A percentile compares a stretch with the other conserved stretches of the same genome.
Evolutionary conservation across 768 basidiomycete species (phyloP).

Genomic region (Russula sp.): DNA sequence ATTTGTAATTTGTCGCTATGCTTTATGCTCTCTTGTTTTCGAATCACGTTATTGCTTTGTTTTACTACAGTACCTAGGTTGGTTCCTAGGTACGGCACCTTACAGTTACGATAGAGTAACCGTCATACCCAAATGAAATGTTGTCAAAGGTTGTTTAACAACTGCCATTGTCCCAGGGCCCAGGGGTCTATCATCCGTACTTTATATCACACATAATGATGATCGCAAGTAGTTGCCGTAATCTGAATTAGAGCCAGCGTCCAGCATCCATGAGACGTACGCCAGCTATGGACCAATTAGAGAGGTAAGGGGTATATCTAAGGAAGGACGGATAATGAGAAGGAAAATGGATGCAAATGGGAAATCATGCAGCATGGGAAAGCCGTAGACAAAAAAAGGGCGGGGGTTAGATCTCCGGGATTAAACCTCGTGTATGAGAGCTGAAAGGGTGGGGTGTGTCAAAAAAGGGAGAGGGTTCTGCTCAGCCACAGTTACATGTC

Average conservation of each 20-base stretch:
- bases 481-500: constrained; percentile 71
- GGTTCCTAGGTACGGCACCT: constrained; percentile 2
- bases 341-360: background rate
- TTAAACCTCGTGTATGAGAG: constrained; percentile 19
- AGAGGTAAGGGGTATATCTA: constrained; percentile 27
- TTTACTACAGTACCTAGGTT: background rate
- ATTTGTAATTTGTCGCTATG: background rate
- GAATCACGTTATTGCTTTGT: background rate
- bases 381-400: background rate
- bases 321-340: constrained; percentile 17
- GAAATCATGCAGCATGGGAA: constrained; percentile 10
- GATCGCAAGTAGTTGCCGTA: constrained; percentile 3
- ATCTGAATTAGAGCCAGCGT: constrained; percentile 24
- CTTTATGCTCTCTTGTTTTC: background rate
- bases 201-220: constrained; percentile 3
- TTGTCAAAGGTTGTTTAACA: background rate
- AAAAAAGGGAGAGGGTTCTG: background rate
- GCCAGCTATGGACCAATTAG: constrained; percentile 20
- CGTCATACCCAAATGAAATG: background rate
- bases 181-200: background rate
- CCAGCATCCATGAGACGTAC: constrained; percentile 23
- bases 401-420: constrained; percentile 24
- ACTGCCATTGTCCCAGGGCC: background rate
- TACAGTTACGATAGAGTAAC: background rate
- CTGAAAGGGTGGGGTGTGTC: background rate